A percentile compares a stretch with the other conserved stretches of the same genome.
Evolutionary conservation across 2,329 filamentous ascomycete genomes (phyloP).

Genomic region (Verticillium nonalfalfae): DNA sequence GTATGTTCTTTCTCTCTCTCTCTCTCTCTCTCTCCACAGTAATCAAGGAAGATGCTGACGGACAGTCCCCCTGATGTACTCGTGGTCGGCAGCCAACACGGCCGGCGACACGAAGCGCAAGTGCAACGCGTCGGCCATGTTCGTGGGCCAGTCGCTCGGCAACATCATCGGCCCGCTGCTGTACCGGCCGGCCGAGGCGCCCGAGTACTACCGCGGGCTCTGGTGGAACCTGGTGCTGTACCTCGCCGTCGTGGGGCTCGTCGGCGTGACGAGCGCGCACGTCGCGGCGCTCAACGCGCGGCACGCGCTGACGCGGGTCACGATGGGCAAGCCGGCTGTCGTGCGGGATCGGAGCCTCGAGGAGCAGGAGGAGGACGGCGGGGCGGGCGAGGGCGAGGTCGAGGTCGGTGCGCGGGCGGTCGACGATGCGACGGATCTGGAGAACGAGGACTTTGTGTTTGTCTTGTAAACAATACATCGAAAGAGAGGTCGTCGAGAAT

Average conservation of each 20-base stretch:
- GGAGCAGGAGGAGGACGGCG: constrained; percentile 28
- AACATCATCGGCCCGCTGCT: constrained; percentile 61
- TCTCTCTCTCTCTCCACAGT: no score
- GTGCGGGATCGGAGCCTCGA: constrained; percentile 55
- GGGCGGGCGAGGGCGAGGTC: constrained; percentile 14
- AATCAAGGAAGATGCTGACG: no score
- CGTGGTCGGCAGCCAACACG: constrained; percentile 52
- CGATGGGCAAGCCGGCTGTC: constrained; percentile 32
- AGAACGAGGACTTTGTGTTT: constrained; percentile 60
- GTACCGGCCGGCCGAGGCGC: constrained; percentile 53
- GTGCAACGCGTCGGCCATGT: constrained; percentile 50
- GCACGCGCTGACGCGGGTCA: constrained; percentile 25
- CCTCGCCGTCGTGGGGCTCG: constrained; percentile 45
- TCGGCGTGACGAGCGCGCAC: constrained; percentile 24
- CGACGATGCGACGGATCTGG: constrained; percentile 52
- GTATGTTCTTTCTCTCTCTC: not conserved
- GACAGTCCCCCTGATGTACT: constrained; percentile 42
- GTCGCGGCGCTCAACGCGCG: constrained; percentile 43
- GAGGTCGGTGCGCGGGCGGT: constrained; percentile 38
- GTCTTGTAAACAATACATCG: no score
- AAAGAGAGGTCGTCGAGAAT: no score
- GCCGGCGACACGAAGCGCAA: constrained; percentile 64
- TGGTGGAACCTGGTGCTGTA: constrained; percentile 55
- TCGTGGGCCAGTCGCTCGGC: constrained; percentile 55
- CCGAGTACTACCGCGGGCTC: constrained; percentile 50